A percentile compares a stretch with the other conserved stretches of the same genome.
These are phyloP conservation scores for Calycina herbarum DNA, from an alignment of 2,329 filamentous ascomycete species.

Conservation along the genomic window DNA sequence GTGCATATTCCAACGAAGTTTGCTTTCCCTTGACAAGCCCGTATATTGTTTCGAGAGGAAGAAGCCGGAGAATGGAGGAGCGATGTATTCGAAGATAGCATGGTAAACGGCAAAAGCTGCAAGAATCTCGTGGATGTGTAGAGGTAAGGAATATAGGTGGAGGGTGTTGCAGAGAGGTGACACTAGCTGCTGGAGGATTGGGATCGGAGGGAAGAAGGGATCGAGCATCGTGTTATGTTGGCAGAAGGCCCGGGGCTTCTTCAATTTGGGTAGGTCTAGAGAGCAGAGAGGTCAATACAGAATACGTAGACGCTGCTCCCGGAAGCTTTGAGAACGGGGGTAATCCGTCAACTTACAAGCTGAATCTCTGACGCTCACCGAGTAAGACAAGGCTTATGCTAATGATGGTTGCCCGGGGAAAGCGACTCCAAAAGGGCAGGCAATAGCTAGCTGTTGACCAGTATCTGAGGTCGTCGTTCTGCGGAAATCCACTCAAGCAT, in stretches of 20 bases:
- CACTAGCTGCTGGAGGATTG: conserved; percentile 48
- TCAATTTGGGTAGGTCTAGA: background rate
- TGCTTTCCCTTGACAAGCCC: conserved; percentile 58
- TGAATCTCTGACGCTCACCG: background rate
- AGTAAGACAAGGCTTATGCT: background rate
- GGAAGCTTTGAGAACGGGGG: background rate
- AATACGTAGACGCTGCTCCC: background rate
- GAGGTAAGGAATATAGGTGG: conserved; percentile 64
- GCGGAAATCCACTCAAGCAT: background rate
- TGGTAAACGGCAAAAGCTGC: conserved; percentile 67
- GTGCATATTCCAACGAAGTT: conserved; percentile 79
- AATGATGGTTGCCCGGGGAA: background rate
- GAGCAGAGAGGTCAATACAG: background rate
- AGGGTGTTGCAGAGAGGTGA: conserved; percentile 63
- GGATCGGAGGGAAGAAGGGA: conserved; percentile 61
- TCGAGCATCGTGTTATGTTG: conserved; percentile 59
- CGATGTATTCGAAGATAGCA: conserved; percentile 62
- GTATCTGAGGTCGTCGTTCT: background rate
- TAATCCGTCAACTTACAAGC: background rate
- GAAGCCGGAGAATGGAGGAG: conserved; percentile 61
- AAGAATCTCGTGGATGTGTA: conserved; percentile 75
- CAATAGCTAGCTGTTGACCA: background rate
- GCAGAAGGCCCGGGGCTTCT: background rate
- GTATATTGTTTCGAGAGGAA: conserved; percentile 62
- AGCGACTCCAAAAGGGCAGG: background rate